A percentile compares a stretch with the other conserved stretches of the same genome.
Conservation (phyloP, 805 yeast species). For the Torulaspora indica region DNA sequence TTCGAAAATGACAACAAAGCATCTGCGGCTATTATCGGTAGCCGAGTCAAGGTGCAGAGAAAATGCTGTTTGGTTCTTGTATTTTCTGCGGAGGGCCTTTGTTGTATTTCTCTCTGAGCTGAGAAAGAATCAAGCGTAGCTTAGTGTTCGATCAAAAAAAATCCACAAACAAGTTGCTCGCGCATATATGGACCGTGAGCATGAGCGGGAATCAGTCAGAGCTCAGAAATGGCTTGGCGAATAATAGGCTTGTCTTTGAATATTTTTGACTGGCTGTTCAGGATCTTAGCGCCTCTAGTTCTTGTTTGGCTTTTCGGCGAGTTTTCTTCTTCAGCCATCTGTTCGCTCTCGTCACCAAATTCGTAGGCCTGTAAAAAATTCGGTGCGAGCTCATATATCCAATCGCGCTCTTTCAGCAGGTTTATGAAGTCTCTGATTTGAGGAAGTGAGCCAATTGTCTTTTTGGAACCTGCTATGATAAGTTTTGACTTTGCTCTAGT, state of each 20-base stretch:
- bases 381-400: conserved; percentile 59
- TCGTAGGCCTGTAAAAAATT: conserved; percentile 40
- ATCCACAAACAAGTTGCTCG: background rate
- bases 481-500: conserved; percentile 85
- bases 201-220: background rate
- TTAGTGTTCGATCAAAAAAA: too few relatives aligned
- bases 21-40: background rate
- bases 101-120: too few relatives aligned
- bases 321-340: background rate
- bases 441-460: conserved; percentile 40
- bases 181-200: background rate
- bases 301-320: background rate
- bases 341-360: conserved; percentile 13
- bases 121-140: too few relatives aligned
- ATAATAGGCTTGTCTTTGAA: conserved; percentile 22
- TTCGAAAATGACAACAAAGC: background rate
- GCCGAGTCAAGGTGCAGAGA: too few relatives aligned
- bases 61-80: background rate
- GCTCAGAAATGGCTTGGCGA: conserved; percentile 19
- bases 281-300: conserved; percentile 9
- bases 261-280: conserved; percentile 17
- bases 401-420: conserved; percentile 49
- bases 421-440: conserved; percentile 48
- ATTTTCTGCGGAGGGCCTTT: background rate
- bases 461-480: conserved; percentile 73